These are phyloP conservation scores for Luffa aegyptiaca DNA, from an alignment of 306 rosid species.

Conservation along the genomic window DNA sequence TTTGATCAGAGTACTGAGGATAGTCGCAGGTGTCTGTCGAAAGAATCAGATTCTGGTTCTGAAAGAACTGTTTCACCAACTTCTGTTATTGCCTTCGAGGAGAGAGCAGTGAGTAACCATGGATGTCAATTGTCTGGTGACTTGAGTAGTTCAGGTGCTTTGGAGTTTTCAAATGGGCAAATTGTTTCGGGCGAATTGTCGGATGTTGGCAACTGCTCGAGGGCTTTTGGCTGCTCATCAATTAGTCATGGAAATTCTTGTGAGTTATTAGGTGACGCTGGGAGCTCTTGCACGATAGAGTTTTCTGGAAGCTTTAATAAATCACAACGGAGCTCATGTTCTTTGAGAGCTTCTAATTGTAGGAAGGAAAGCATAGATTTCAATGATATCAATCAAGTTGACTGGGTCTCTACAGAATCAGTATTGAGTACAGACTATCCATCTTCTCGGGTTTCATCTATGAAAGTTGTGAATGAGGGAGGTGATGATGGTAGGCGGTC, in stretches of 20 bases:
- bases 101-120: constrained; percentile 32
- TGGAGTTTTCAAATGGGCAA: constrained; percentile 58
- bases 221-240: constrained; percentile 32
- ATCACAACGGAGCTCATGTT: constrained; percentile 35
- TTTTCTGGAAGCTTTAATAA: constrained; percentile 42
- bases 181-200: constrained; percentile 57
- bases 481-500: constrained; percentile 36
- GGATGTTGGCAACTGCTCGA: constrained; percentile 42
- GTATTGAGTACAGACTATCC: constrained; percentile 71
- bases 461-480: constrained; percentile 41
- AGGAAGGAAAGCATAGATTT: constrained; percentile 63
- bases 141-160: constrained; percentile 73
- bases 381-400: constrained; percentile 50
- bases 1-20: constrained; percentile 37
- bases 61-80: constrained; percentile 60
- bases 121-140: constrained; percentile 52
- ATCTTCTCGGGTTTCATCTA: constrained; percentile 76
- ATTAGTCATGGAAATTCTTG: constrained; percentile 41
- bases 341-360: constrained; percentile 29
- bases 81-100: constrained; percentile 69
- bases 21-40: constrained; percentile 21
- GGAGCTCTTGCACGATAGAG: constrained; percentile 43
- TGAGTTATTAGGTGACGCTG: constrained; percentile 34
- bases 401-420: constrained; percentile 70
- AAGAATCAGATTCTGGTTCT: constrained; percentile 31